phyloP scores from a whole-genome alignment of 306 rosid genomes.

The Vicia villosa region DNA sequence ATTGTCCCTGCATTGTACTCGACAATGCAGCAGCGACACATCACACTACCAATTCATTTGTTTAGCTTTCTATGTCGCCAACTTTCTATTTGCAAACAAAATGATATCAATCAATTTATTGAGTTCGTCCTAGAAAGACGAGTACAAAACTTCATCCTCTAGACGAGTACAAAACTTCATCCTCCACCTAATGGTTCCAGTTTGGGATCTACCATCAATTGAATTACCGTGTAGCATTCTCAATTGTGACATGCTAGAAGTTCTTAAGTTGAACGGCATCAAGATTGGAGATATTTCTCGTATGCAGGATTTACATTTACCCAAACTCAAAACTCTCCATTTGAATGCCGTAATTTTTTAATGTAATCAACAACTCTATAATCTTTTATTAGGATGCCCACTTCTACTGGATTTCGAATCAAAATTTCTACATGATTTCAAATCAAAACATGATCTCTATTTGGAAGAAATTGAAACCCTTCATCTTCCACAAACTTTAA shows the following conservation, averaged over 20 bases:
- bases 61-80: background rate
- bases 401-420: background rate
- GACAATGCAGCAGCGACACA: background rate
- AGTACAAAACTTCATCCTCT: background rate
- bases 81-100: background rate
- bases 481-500: background rate
- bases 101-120: background rate
- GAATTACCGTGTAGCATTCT: background rate
- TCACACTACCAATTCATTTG: background rate
- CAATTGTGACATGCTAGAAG: background rate
- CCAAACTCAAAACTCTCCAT: background rate
- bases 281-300: background rate
- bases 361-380: background rate
- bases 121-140: background rate
- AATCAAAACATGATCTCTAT: background rate
- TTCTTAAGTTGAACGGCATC: background rate
- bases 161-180: background rate
- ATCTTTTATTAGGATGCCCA: background rate
- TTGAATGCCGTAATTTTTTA: background rate
- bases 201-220: no score
- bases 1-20: background rate
- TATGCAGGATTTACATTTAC: background rate
- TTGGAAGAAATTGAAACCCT: no score
- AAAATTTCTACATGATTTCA: background rate
- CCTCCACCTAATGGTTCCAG: background rate